Evolutionary conservation across 441 rosid species (phyloP).

Genomic region (Mallotus japonicus): DNA sequence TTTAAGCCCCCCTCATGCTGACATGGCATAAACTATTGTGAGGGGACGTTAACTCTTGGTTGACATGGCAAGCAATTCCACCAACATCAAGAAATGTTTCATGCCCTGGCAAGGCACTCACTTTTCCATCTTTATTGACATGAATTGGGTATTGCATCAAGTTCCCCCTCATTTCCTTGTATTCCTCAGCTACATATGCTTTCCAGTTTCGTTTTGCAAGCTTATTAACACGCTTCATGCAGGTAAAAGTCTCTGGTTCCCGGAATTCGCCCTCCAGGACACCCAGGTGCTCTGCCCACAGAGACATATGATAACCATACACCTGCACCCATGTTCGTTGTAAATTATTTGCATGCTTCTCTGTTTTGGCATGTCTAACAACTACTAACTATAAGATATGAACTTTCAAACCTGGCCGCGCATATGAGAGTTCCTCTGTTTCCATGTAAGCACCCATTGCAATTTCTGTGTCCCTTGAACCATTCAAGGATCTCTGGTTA

Average conservation of each 20-base stretch:
- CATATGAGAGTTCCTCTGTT: constrained; percentile 46
- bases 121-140: constrained; percentile 39
- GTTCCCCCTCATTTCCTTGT: constrained; percentile 58
- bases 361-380: neutral
- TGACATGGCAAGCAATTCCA: constrained; percentile 35
- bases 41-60: no score
- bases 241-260: constrained; percentile 38
- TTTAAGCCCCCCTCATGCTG: no score
- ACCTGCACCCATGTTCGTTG: constrained; percentile 31
- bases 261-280: constrained; percentile 34
- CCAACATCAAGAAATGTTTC: constrained; percentile 64
- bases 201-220: constrained; percentile 45
- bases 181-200: constrained; percentile 35
- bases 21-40: no score
- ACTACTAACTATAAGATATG: neutral
- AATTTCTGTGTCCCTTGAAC: constrained; percentile 74
- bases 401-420: constrained; percentile 46
- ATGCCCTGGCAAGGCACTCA: constrained; percentile 33
- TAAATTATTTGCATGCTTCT: neutral
- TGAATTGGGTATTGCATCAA: constrained; percentile 52
- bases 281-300: constrained; percentile 61
- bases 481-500: constrained; percentile 72
- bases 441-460: constrained; percentile 74
- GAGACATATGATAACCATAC: constrained; percentile 54
- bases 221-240: constrained; percentile 41